These are phyloP conservation scores for Castanea crenata DNA, from an alignment of 306 rosid genomes.

Conservation along the genomic window DNA sequence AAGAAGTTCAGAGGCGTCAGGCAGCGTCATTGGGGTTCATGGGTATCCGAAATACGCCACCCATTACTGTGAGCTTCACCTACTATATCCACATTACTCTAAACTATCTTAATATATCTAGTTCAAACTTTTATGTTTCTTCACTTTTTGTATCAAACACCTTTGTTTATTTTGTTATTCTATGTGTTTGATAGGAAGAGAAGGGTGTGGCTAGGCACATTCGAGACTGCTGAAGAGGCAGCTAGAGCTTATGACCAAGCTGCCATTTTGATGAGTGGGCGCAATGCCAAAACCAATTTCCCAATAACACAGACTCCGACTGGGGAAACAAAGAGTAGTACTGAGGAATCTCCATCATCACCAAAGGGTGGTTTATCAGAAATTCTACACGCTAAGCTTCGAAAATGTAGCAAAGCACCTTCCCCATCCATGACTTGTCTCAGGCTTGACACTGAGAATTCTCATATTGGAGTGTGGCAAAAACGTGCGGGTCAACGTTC, in stretches of 20 bases:
- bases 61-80: conserved; percentile 41
- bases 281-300: conserved; percentile 51
- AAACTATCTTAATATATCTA: not conserved
- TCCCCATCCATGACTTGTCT: conserved; percentile 90
- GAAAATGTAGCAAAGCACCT: conserved; percentile 63
- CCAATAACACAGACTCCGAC: conserved; percentile 41
- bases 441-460: conserved; percentile 83
- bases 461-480: conserved; percentile 89
- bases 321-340: conserved; percentile 18
- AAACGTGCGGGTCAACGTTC: conserved; percentile 66
- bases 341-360: conserved; percentile 13
- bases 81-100: not conserved
- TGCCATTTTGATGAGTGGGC: conserved; percentile 44
- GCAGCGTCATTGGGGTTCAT: conserved; percentile 59
- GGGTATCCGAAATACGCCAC: conserved; percentile 60
- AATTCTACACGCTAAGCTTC: conserved; percentile 75
- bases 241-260: conserved; percentile 51
- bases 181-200: conserved; percentile 27
- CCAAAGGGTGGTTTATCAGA: conserved; percentile 57
- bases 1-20: conserved; percentile 59
- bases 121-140: not conserved
- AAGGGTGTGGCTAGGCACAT: conserved; percentile 60
- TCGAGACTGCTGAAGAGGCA: conserved; percentile 50
- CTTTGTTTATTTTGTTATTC: not conserved
- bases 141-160: not conserved